Percentiles rank a stretch among this genome's conserved stretches.
These are phyloP conservation scores for Hymenoscyphus occultus DNA, from an alignment of 2,329 filamentous ascomycete species.

Conservation along the genomic window DNA sequence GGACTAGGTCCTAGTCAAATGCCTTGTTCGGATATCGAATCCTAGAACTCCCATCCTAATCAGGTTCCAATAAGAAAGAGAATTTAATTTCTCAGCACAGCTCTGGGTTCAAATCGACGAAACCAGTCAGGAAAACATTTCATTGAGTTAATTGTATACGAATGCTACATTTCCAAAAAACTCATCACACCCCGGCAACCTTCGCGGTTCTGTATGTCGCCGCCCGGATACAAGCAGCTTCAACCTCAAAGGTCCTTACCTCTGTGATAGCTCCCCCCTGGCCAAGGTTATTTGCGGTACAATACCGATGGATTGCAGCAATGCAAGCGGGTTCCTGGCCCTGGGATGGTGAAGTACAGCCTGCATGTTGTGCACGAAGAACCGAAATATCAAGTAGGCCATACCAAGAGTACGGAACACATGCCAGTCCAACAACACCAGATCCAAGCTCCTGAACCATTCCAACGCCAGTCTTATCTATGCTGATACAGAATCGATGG, in stretches of 20 bases:
- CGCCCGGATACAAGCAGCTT: background rate
- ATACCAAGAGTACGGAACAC: background rate
- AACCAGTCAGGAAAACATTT: too few species aligned
- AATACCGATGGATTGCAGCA: slow-evolving; percentile 2
- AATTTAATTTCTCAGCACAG: too few species aligned
- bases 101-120: too few species aligned
- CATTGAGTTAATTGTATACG: too few species aligned
- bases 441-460: background rate
- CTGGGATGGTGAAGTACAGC: background rate
- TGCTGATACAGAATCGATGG: background rate
- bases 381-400: background rate
- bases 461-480: background rate
- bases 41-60: too few species aligned
- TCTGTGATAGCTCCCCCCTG: background rate
- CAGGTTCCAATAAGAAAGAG: too few species aligned
- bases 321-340: background rate
- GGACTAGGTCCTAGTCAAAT: too few species aligned
- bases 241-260: background rate
- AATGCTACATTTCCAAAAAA: too few species aligned
- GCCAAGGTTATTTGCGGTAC: background rate
- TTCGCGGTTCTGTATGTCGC: background rate
- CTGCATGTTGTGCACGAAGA: background rate
- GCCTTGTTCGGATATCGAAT: too few species aligned
- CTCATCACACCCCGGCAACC: background rate
- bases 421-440: background rate